Conservation (phyloP, 225 moss, liverwort and hornwort genomes). For the Lunularia cruciata region DNA sequence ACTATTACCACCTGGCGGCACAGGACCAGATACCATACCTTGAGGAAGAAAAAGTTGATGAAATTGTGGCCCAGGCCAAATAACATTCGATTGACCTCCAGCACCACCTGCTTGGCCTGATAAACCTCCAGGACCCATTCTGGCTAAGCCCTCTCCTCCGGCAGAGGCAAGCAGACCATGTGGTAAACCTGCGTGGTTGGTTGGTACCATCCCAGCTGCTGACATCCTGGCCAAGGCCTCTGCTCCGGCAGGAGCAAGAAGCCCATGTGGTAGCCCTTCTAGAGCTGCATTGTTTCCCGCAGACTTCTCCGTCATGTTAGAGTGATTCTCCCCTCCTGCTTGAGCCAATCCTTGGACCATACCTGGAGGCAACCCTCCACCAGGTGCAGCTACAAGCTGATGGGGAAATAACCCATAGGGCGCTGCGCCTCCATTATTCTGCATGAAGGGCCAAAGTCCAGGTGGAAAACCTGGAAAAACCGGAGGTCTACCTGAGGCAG, state of each 20-base stretch:
- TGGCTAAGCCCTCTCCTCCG: conserved; percentile 33
- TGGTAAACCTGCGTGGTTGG: conserved; percentile 21
- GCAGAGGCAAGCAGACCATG: conserved; percentile 38
- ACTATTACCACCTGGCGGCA: conserved; percentile 18
- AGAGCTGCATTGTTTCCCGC: conserved; percentile 1
- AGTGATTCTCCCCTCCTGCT: conserved; percentile 29
- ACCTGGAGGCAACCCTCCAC: conserved; percentile 28
- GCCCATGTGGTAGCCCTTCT: conserved; percentile 40
- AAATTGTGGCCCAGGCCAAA: conserved; percentile 44
- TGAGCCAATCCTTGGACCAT: conserved; percentile 28
- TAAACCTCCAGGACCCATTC: conserved; percentile 37
- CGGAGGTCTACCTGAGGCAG: conserved; percentile 36
- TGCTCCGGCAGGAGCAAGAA: conserved; percentile 33
- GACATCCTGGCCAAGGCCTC: conserved; percentile 42
- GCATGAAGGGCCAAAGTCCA: conserved; percentile 45
- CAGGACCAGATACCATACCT: conserved; percentile 24
- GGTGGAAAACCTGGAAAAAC: conserved; percentile 45
- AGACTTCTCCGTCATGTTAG: conserved; percentile 25
- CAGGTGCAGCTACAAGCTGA: conserved; percentile 33
- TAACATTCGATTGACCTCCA: conserved; percentile 31
- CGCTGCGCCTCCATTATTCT: conserved; percentile 25
- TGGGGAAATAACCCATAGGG: conserved; percentile 41
- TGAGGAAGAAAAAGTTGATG: conserved; percentile 41
- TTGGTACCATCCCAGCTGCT: conserved; percentile 4
- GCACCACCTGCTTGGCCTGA: conserved; percentile 27